A percentile compares a stretch with the other conserved stretches of the same genome.
Conservation (phyloP, 495 filamentous ascomycete genomes). For the Clavariopsis aquatica region DNA sequence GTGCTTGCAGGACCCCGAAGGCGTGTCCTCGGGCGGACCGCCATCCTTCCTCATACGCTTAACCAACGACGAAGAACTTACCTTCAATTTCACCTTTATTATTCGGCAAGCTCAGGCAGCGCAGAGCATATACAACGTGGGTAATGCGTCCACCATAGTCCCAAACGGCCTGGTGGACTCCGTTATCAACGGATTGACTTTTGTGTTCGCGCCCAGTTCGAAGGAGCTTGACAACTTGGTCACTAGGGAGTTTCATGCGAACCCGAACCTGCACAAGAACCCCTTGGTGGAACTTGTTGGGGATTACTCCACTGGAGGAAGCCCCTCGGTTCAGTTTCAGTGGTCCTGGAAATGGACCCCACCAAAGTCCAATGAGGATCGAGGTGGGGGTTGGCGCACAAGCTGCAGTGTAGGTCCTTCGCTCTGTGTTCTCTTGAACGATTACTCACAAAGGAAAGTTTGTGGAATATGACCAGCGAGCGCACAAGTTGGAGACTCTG, state of each 20-base stretch:
- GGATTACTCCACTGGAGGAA: slow-evolving; percentile 79
- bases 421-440: background rate
- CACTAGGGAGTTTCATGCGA: slow-evolving; percentile 91
- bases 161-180: slow-evolving; percentile 62
- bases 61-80: slow-evolving; percentile 84
- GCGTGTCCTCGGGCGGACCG: slow-evolving; percentile 51
- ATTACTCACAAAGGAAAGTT: slow-evolving; percentile 55
- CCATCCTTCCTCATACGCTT: slow-evolving; percentile 85
- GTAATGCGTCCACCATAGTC: slow-evolving; percentile 53
- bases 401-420: slow-evolving; percentile 70
- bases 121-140: slow-evolving; percentile 47
- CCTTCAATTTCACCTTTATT: slow-evolving; percentile 89
- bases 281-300: slow-evolving; percentile 91
- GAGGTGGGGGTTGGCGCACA: slow-evolving; percentile 90
- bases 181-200: slow-evolving; percentile 83
- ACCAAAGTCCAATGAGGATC: slow-evolving; percentile 78
- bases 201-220: slow-evolving; percentile 79
- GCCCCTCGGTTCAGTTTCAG: slow-evolving; percentile 80
- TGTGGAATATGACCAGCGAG: slow-evolving; percentile 91
- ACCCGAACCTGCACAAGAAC: slow-evolving; percentile 97
- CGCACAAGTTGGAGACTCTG: slow-evolving; percentile 83
- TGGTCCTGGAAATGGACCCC: slow-evolving; percentile 98
- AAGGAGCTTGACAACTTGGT: slow-evolving; percentile 91
- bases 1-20: slow-evolving; percentile 69
- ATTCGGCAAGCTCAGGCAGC: slow-evolving; percentile 65